Conservation (phyloP, 2,329 filamentous ascomycete species). For the Venturia pyrina region DNA sequence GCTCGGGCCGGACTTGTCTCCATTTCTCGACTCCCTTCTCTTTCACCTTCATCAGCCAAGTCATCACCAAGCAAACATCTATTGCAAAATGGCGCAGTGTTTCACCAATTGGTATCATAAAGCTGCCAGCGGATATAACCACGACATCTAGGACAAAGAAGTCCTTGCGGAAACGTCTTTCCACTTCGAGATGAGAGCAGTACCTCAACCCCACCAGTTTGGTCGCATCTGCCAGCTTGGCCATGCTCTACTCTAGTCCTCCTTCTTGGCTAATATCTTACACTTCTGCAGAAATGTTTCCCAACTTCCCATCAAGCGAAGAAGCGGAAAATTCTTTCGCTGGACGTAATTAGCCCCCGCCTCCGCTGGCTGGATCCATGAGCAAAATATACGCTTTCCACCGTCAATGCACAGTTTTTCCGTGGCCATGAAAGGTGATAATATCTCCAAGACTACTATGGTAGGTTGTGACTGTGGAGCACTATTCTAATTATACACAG, state of each 20-base stretch:
- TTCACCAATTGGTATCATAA: no score
- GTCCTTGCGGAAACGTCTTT: not conserved
- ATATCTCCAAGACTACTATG: not conserved
- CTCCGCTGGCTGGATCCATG: not conserved
- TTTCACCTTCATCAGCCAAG: no score
- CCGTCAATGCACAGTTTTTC: not conserved
- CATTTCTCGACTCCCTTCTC: no score
- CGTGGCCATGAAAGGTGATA: not conserved
- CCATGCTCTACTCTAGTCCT: not conserved
- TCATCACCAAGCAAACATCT: no score
- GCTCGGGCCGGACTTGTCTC: no score
- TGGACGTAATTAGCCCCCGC: not conserved
- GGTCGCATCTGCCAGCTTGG: not conserved
- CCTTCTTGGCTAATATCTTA: not conserved
- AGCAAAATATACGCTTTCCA: not conserved
- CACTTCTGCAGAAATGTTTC: not conserved
- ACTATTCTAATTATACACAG: no score
- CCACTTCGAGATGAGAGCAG: not conserved
- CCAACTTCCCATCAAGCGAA: no score
- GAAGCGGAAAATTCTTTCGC: not conserved
- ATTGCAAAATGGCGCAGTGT: no score
- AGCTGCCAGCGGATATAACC: no score
- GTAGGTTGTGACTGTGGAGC: not conserved
- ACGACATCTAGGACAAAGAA: not conserved
- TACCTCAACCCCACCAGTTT: not conserved